Base-by-base conservation (phyloP, 1,284 basidiomycete genomes). In the Tilletiopsis washingtonensis region DNA sequence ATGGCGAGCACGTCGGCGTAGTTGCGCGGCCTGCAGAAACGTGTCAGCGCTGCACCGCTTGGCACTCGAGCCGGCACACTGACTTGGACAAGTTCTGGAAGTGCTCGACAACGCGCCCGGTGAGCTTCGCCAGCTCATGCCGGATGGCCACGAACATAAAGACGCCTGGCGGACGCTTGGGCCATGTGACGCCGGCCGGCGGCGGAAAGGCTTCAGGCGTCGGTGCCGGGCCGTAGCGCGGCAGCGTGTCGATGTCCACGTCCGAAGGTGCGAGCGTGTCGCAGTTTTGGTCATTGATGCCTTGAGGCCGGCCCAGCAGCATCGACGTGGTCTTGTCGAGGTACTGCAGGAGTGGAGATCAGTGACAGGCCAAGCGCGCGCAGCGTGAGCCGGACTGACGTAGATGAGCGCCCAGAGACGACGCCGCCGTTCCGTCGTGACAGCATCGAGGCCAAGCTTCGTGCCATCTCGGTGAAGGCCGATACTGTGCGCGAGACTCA, bases 381-480 rank as follows among this genome's bases (percentile, higher is more conserved):
- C n/a, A n/a, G n/a, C n/a, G n/a, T n/a, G n/a, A n/a, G n/a, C n/a
- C n/a, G n/a, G n/a, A n/a, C n/a, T n/a, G n/a, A n/a, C n/a, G 69
- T 91, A 93, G 4, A 94, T 78, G 71, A 91, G 89, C 9, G 88
- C 86, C 90, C 91, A 96, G 59, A 94, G 83, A 23, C 91, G 81
- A 49, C 91, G 81, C 43, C 91, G 81, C 62, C 93, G 88, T 76
- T 96, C 91, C 4, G 88, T 84, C 57, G 86, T 83, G 51, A 82
- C 79, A 4, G 85, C 81, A 54, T 88, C 54, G 23, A 50, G 54
- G 27, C 65, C 67, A 12, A 71, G 58, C 50, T 83, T 84, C n/a
- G 83, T 81, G 12, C 88, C 88, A 72, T 96, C 91, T 48, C 91
- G 80, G 74, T 96, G 91, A 29, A 96, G 76, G 15, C 91, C 91